A percentile compares a stretch with the other conserved stretches of the same genome.
Conservation (phyloP, 495 filamentous ascomycete genomes). For the Annulohypoxylon stygium region DNA sequence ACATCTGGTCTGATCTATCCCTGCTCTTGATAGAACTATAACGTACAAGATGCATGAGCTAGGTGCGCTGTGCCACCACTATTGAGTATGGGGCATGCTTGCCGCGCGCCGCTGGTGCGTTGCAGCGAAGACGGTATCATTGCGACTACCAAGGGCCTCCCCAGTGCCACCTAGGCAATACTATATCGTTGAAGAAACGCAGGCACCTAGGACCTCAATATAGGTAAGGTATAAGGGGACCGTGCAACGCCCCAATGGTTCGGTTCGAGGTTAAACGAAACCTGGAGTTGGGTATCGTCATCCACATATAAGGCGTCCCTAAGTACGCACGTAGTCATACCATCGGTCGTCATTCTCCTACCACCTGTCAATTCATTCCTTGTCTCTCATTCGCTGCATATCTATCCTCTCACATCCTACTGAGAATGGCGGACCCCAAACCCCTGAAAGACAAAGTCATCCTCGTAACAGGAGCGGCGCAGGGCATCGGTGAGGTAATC, state of each 20-base stretch:
- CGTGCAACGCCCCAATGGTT: not conserved
- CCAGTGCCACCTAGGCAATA: not conserved
- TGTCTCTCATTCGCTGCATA: not conserved
- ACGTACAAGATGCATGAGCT: constrained; percentile 4
- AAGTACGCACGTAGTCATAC: not conserved
- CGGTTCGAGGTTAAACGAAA: not conserved
- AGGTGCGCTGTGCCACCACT: not conserved
- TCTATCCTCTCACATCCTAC: not conserved
- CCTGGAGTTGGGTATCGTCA: constrained; percentile 1
- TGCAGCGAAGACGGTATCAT: not conserved
- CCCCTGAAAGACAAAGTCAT: constrained; percentile 57
- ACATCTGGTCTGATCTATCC: constrained; percentile 5
- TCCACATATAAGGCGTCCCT: constrained; percentile 4
- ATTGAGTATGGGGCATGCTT: not conserved
- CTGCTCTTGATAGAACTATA: not conserved
- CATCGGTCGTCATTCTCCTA: not conserved
- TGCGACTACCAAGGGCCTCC: not conserved
- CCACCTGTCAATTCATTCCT: not conserved
- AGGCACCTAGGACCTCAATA: not conserved
- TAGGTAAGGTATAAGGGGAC: not conserved
- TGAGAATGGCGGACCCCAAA: constrained; percentile 35
- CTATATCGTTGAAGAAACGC: not conserved
- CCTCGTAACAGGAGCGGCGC: constrained; percentile 64
- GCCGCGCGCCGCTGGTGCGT: not conserved
- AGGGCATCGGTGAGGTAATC: constrained; percentile 65